Base-by-base conservation (phyloP, 2,329 filamentous ascomycete species). In the Epichloe coenophiala region DNA sequence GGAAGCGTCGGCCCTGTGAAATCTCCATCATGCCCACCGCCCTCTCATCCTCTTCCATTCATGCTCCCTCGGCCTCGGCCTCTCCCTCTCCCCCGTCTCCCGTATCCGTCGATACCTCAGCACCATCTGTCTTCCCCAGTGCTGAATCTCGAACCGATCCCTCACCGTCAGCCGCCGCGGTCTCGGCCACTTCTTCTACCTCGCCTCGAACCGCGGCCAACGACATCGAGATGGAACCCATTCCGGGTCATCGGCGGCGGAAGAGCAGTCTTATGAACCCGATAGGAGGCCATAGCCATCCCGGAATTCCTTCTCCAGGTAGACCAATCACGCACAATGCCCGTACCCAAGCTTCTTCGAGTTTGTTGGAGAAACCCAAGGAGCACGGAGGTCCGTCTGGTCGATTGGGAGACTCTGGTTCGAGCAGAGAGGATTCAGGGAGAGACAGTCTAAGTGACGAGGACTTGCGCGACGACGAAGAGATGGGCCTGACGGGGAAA, bases 381-480 rank as follows among this genome's bases (percentile, higher is more conserved):
- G 72, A 75, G 46, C 66, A 67, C 27, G 51, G 39, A 21, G 57
- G 53, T 8, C 51, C 56, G 5, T 56, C 55, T 7, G 46, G 42
- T 38, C 50, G 50, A 40, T n/a, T 23, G 13, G 45, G 46, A 13
- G 50, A 48, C 31, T 46, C 41, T 45, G 15, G 31, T 5, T 49
- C 51, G 23, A 51, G 49, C 51, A 63, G 59, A 43, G 61, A 65
- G 44, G 63, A 65, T 12, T 60, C 61, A 4, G 65, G 70, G 55
- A 72, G 74, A 49, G 78, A 81, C 57, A 72, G 78, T 59, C 75
- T 80, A 49, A 82, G 81, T 31, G 84, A 88, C 57, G 83, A 88
- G 56, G 86, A 85, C 45, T 65, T 86, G 31, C 80, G 86, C 53
- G 86, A 91, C 59, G 90, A 96, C 62, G 90, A 95, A 69, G 90